Conservation (phyloP, 495 filamentous ascomycete species). For the Neurospora tetrasperma region DNA sequence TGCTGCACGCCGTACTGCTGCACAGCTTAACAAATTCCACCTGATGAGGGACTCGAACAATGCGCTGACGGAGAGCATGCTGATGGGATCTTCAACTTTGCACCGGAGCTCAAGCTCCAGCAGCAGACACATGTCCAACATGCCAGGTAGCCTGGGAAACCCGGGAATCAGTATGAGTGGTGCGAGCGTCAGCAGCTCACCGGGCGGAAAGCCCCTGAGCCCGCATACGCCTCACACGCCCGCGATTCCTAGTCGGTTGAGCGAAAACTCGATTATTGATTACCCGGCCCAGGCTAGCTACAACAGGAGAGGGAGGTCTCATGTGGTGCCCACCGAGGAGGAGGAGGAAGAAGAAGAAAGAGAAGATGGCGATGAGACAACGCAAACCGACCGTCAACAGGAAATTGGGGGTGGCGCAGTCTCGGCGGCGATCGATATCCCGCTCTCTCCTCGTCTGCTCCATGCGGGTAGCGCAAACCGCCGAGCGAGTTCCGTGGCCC, state of each 20-base stretch:
- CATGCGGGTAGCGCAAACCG: conserved; percentile 42
- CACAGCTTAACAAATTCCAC: conserved; percentile 67
- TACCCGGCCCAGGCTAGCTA: conserved; percentile 37
- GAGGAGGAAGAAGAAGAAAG: conserved; percentile 6
- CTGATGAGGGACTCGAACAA: conserved; percentile 79
- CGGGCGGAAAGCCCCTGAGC: conserved; percentile 73
- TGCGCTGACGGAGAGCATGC: conserved; percentile 78
- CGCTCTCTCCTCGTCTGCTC: conserved; percentile 60
- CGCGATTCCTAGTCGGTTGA: conserved; percentile 83
- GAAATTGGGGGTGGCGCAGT: conserved; percentile 5
- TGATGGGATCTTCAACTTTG: conserved; percentile 61
- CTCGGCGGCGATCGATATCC: conserved; percentile 63
- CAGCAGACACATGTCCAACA: conserved; percentile 71
- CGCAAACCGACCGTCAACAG: conserved; percentile 27
- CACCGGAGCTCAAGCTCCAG: conserved; percentile 76
- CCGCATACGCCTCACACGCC: conserved; percentile 93
- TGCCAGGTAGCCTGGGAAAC: conserved; percentile 66
- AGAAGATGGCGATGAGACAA: conserved; percentile 23
- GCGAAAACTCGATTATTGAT: conserved; percentile 76
- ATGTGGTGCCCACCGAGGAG: background rate
- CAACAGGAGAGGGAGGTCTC: conserved; percentile 25
- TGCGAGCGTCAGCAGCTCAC: conserved; percentile 68
- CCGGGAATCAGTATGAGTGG: conserved; percentile 51
- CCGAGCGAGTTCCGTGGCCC: conserved; percentile 70
- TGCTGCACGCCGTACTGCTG: conserved; percentile 52